These are phyloP conservation scores for Eutypa lata DNA, from an alignment of 2,329 filamentous ascomycete genomes.

Conservation along the genomic window DNA sequence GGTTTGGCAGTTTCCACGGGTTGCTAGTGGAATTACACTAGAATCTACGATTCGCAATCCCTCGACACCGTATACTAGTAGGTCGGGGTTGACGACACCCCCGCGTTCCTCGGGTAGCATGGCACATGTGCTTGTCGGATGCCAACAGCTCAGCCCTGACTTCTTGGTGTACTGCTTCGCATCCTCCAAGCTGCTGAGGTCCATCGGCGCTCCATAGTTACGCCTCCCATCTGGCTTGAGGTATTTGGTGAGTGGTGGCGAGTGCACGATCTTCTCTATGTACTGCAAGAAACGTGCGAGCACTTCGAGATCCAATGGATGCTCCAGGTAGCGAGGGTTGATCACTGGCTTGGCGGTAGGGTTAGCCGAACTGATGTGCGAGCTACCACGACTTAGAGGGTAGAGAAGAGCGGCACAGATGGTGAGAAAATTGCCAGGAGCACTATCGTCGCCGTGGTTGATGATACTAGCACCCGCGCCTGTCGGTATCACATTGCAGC, in stretches of 20 bases:
- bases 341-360: conserved; percentile 32
- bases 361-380: conserved; percentile 37
- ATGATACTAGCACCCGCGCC: neutral
- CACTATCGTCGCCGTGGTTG: neutral
- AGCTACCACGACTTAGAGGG: conserved; percentile 38
- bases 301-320: conserved; percentile 40
- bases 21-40: conserved; percentile 6
- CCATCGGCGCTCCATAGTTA: conserved; percentile 10
- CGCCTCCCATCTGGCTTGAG: conserved; percentile 28
- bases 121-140: conserved; percentile 7
- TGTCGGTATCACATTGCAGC: conserved; percentile 2
- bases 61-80: conserved; percentile 8
- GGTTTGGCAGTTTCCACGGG: conserved; percentile 4
- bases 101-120: conserved; percentile 9
- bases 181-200: conserved; percentile 16
- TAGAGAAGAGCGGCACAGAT: conserved; percentile 31
- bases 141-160: conserved; percentile 3
- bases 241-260: conserved; percentile 25
- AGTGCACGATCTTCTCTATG: conserved; percentile 28
- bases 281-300: conserved; percentile 32
- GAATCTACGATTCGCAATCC: conserved; percentile 6
- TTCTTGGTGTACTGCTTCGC: conserved; percentile 15
- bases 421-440: conserved; percentile 21
- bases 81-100: conserved; percentile 4
- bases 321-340: conserved; percentile 39